A percentile compares a stretch with the other conserved stretches of the same genome.
Evolutionary conservation across 2,329 filamentous ascomycete genomes (phyloP).

Genomic region (Apiospora marii): DNA sequence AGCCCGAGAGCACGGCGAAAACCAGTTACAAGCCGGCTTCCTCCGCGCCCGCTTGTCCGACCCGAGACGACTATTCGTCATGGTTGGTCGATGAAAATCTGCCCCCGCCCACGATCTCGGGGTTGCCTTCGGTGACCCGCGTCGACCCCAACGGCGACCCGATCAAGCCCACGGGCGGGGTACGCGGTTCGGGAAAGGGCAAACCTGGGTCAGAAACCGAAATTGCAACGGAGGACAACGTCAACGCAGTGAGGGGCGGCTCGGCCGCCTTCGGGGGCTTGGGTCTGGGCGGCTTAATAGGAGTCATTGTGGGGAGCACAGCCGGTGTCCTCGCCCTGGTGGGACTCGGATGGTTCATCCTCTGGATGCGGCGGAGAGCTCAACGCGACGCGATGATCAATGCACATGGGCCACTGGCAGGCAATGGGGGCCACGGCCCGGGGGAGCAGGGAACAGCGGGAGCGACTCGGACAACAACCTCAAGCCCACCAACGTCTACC

Average conservation of each 20-base stretch:
- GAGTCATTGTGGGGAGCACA: not conserved
- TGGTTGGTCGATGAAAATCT: not conserved
- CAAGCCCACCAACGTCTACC: constrained; percentile 3
- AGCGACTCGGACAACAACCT: not conserved
- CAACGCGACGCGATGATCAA: not conserved
- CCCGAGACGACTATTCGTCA: not conserved
- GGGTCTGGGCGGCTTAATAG: not conserved
- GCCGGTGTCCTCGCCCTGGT: not conserved
- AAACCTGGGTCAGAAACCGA: not conserved
- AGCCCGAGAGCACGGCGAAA: not conserved
- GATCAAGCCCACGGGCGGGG: not conserved
- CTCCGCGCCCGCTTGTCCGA: not conserved
- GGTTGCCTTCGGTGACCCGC: not conserved
- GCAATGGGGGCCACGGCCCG: not conserved
- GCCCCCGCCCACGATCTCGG: not conserved
- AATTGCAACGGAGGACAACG: not conserved
- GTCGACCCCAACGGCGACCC: not conserved
- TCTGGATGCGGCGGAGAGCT: not conserved
- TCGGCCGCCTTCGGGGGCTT: not conserved
- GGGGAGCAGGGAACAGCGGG: not conserved
- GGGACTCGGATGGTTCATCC: not conserved
- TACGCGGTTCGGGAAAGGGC: not conserved
- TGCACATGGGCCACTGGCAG: not conserved
- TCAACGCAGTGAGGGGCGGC: not conserved
- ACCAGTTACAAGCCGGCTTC: not conserved